Evolutionary conservation across 78 protist species (phyloP), one percentile per base, ranked within the genome.

Genomic region (Dictyostelium intermedium): DNA sequence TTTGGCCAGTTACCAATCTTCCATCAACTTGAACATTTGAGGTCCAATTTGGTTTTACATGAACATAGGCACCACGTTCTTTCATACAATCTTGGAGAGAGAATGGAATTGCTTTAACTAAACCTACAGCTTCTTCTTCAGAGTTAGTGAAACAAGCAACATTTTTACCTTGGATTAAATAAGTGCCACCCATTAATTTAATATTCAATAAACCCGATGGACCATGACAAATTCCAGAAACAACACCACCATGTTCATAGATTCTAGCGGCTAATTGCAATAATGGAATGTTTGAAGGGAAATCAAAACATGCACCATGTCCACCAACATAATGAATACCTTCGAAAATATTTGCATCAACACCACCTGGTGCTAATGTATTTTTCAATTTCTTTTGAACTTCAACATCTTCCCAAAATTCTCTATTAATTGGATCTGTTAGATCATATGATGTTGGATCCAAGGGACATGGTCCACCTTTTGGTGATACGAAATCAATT

Each of bases 271-370:
- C 81, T 9, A 86, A 32, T 56, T 82, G 84, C 14, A 27, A 8
- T 2, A 91, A 7, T 37, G 47, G 41, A 6, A 39, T 25, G 11
- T 86, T 69, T 7, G 56, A 30, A 16, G 61, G 56, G 23, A 93
- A 47, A 76, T 94, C 96, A 45, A n/a, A 94, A 83, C 95, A 34
- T 20, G 92, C 77, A 14, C 96, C 96, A 35, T 94, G 96, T 11
- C 96, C 96, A 82, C 96, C 96, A 2, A 89, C 91, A 82, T 34
- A 94, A 85, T 91, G 92, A 23, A 94, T 76, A 82, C 92, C 96
- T 39, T 60, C 77, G 82, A 37, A 94, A 32, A 25, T 92, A 37
- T 69, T 91, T 25, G 82, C 14, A 73, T 91, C 85, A 13, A 91
- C 95, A 69, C 93, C 84, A 32, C 43, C n/a, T 23, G 94, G 79